These are phyloP conservation scores for Calonectria leucothoes DNA, from an alignment of 2,329 filamentous ascomycete species.

Conservation along the genomic window DNA sequence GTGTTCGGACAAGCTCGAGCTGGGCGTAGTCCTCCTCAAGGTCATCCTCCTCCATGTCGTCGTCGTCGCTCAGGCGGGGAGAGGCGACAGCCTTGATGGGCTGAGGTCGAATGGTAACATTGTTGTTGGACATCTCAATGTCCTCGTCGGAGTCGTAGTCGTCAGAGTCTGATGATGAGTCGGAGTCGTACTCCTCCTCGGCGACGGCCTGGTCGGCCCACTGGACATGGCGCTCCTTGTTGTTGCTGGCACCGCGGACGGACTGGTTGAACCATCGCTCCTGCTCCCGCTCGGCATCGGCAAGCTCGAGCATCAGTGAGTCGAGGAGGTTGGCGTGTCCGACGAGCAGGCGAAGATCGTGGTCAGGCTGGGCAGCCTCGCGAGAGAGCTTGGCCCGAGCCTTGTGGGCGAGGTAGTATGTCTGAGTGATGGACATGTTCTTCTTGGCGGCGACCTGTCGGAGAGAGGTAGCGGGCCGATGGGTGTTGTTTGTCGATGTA, in stretches of 20 bases:
- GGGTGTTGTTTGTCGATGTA: conserved; percentile 34
- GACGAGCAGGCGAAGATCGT: conserved; percentile 94
- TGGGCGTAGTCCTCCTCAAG: conserved; percentile 74
- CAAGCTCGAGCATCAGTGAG: conserved; percentile 89
- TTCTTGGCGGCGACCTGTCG: conserved; percentile 65
- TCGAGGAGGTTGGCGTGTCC: conserved; percentile 99
- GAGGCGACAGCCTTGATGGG: conserved; percentile 54
- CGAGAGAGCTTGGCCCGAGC: conserved; percentile 94
- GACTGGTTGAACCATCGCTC: conserved; percentile 98
- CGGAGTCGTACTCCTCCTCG: conserved; percentile 79
- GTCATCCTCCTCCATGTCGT: conserved; percentile 62
- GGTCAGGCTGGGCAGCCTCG: conserved; percentile 90
- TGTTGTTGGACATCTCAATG: conserved; percentile 64
- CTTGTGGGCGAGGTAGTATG: conserved; percentile 98
- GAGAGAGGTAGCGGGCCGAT: conserved; percentile 43
- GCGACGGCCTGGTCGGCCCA: conserved; percentile 84
- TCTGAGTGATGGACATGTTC: conserved; percentile 98
- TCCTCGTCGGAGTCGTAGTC: conserved; percentile 68
- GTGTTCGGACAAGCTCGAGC: conserved; percentile 75
- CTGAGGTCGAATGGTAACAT: conserved; percentile 30
- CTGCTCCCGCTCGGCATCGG: conserved; percentile 94
- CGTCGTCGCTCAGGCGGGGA: conserved; percentile 50
- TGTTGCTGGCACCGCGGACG: conserved; percentile 76
- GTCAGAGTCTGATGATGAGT: conserved; percentile 63
- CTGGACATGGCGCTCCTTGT: conserved; percentile 80